phyloP scores from a whole-genome alignment of 2,329 filamentous ascomycete species.

The Aspergillus pseudoterreus region DNA sequence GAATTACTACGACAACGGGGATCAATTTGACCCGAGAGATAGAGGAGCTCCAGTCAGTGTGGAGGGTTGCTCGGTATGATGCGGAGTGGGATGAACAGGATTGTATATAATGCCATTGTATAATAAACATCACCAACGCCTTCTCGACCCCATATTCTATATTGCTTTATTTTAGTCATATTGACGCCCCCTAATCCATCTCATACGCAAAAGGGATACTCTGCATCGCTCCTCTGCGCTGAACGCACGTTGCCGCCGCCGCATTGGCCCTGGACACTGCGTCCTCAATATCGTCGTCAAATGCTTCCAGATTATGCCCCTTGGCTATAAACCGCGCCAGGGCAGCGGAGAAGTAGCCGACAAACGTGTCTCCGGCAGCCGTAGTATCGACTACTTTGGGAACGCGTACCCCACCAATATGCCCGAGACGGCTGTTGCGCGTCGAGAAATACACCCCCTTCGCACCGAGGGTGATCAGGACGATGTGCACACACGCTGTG shows the following conservation, averaged over 20 bases:
- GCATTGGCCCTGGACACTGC: slow-evolving; percentile 41
- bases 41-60: slow-evolving; percentile 12
- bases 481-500: slow-evolving; percentile 63
- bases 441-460: slow-evolving; percentile 66
- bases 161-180: neutral
- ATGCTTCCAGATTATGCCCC: slow-evolving; percentile 74
- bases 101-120: neutral
- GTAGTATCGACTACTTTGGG: slow-evolving; percentile 81
- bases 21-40: slow-evolving; percentile 19
- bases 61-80: slow-evolving; percentile 20
- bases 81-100: slow-evolving; percentile 5
- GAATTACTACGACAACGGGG: slow-evolving; percentile 16
- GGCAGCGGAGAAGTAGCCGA: slow-evolving; percentile 49
- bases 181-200: slow-evolving; percentile 13
- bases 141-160: neutral
- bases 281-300: slow-evolving; percentile 42
- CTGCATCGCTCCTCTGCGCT: slow-evolving; percentile 44
- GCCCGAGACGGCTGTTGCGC: slow-evolving; percentile 41
- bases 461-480: slow-evolving; percentile 80
- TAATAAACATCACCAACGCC: neutral
- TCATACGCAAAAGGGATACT: slow-evolving; percentile 48
- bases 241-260: slow-evolving; percentile 43
- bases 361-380: slow-evolving; percentile 89
- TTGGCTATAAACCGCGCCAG: neutral
- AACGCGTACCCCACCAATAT: slow-evolving; percentile 60